Evolutionary conservation across 176 grass and related monocot species (phyloP), one percentile per base, ranked within the genome.

Genomic region (Oryza brachyantha): DNA sequence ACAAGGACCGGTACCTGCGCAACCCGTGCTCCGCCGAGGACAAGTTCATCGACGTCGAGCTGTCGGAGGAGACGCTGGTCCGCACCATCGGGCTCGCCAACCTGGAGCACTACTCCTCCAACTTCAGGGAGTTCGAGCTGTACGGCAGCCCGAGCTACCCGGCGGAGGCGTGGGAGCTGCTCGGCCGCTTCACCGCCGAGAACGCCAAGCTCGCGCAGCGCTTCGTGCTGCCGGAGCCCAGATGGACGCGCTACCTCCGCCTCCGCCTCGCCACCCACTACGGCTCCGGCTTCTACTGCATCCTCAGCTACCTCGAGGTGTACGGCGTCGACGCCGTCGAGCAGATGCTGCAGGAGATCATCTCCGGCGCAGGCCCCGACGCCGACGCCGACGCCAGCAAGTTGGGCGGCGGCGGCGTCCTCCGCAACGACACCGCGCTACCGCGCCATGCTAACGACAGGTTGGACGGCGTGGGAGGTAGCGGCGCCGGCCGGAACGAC

Each of bases 51-150:
- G 85, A 84, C 32, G 71, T 94, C 12, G 91, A 97, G 88, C 86
- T 97, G 58, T 59, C 91, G 4, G 89, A 97, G 90, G 91, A 97
- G 86, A 97, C 91, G 79, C 87, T 97, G 0, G 91, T 94, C 21
- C 86, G 92, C 79, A 85, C 87, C 58, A 68, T 94, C 3, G 94
- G 71, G 79, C 86, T 97, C 38, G 91, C 91, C 8, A 97, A 97
- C 84, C 82, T 92, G 62, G 94, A 97, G 89, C 91, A 97, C 81
- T 92, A 97, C 74, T 94, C 94, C 21, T 97, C 94, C 13, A 97
- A 94, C 60, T 92, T 97, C 63, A 82, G 28, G 52, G 84, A 92
- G 41, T 77, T 90, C 35, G 84, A 90, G 62, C 70, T 97, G 63
- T 59, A 79, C 63, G 94, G 94, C 61, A 92, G 91, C 74, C 81